Evolutionary conservation across 257 asterid species (phyloP), one percentile per base, ranked within the genome.

Genomic region (Solanum peruvianum): DNA sequence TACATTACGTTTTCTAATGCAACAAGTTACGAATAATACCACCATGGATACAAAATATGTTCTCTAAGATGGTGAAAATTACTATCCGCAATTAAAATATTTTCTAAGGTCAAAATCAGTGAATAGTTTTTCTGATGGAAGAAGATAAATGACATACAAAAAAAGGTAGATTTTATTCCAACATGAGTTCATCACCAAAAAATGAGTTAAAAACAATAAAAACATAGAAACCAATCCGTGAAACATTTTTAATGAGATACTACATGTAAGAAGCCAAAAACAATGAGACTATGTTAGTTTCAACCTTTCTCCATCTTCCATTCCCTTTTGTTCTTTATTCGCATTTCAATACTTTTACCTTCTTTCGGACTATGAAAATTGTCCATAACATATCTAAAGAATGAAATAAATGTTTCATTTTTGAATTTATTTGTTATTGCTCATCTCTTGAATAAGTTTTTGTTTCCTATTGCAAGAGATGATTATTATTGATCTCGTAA

Each of bases 1-100:
- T 95, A 94, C 23, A 92, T 94, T 90, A 60, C 13, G 27, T 60
- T 60, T 21, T 21, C 67, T 58, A 58, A 60, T 60, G 27, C 29
- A 60, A 60, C 14, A 23, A 2, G 67, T 4, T 21, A 60, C 67
- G 4, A 21, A 60, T 9, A 21, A 60, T 60, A 10, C 11, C 67
- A 60, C 27, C 67, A 60, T 21, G 6, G 27, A 10, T 60, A 60
- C 7, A 62, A 4, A 62, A 62, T 62, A 62, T 13, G 33, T 25
- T 64, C 71, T n/a, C 33, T 13, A 25, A 64, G 16, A 64, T 66
- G 5, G 18, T 25, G 9, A 66, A 66, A 25, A 66, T 11, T 66
- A 66, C 35, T 66, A 25, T 25, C 23, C 23, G 3, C 60, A 49
- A 49, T 49, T 49, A 49, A 49, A 49, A 49, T 49, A 25, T 25